phyloP scores from a whole-genome alignment of 768 basidiomycete genomes.

The Psilocybe sp. region DNA sequence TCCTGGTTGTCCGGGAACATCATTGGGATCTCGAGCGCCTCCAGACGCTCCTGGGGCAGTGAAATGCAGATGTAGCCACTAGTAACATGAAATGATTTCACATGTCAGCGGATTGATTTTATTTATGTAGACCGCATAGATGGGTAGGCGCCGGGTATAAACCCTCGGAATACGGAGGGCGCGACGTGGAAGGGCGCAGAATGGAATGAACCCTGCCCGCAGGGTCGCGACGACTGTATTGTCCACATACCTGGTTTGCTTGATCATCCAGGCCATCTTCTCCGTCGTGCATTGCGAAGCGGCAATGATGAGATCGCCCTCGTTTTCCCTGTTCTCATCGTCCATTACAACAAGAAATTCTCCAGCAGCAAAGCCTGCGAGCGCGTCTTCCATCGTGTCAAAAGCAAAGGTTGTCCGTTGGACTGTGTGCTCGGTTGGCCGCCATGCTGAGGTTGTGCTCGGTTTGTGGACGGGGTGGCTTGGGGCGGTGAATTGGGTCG shows the following conservation, averaged over 20 bases:
- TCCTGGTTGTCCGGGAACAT: constrained; percentile 94
- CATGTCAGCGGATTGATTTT: constrained; percentile 20
- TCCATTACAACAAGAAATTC: constrained; percentile 98
- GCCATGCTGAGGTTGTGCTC: constrained; percentile 24
- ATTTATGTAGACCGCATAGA: not conserved
- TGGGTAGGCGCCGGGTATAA: constrained; percentile 12
- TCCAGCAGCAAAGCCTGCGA: constrained; percentile 72
- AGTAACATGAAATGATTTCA: constrained; percentile 13
- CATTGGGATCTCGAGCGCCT: constrained; percentile 82
- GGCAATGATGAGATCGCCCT: constrained; percentile 93
- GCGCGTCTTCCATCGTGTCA: constrained; percentile 77
- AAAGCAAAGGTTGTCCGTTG: constrained; percentile 55
- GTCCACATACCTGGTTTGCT: constrained; percentile 78
- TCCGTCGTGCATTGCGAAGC: constrained; percentile 84
- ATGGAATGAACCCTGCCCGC: too few relatives aligned
- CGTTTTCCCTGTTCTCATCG: constrained; percentile 93
- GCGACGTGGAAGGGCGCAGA: not conserved
- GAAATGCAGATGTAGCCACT: constrained; percentile 96
- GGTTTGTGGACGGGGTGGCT: constrained; percentile 17
- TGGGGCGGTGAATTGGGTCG: constrained; percentile 6
- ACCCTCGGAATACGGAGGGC: constrained; percentile 2
- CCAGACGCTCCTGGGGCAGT: constrained; percentile 71
- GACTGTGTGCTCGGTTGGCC: constrained; percentile 30
- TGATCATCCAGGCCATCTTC: constrained; percentile 99
- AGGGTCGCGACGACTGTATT: not conserved